Evolutionary conservation across 2,329 filamentous ascomycete genomes (phyloP).

Genomic region (Ascocoryne sarcoides): DNA sequence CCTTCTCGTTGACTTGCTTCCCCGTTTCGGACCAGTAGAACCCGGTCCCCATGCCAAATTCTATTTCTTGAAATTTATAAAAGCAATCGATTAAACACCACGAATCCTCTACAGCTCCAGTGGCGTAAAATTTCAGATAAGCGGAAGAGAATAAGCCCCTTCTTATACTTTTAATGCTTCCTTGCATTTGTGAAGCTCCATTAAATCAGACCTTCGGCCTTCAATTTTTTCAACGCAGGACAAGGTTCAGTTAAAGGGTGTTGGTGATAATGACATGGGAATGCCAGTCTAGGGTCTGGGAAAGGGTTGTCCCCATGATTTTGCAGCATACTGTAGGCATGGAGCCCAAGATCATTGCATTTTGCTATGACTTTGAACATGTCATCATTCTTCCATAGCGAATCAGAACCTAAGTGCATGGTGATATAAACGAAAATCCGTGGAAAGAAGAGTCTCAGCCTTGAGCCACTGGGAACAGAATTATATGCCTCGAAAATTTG

Average conservation of each 20-base stretch:
- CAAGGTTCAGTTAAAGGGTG: slow-evolving; percentile 3
- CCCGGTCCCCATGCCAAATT: too few species aligned
- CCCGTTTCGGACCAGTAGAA: too few species aligned
- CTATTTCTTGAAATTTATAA: too few species aligned
- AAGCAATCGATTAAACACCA: too few species aligned
- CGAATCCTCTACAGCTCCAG: too few species aligned
- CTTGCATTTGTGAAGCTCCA: too few species aligned
- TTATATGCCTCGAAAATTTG: background rate
- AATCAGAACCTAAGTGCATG: background rate
- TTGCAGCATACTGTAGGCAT: background rate
- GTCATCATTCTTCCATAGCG: background rate
- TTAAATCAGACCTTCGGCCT: too few species aligned
- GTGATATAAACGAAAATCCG: background rate
- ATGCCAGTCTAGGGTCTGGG: background rate
- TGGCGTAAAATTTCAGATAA: too few species aligned
- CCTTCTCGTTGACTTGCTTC: too few species aligned
- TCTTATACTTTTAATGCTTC: too few species aligned
- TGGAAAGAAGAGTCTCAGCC: slow-evolving; percentile 1
- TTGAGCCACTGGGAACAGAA: background rate
- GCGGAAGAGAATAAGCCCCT: too few species aligned
- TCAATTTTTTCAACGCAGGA: too few species aligned
- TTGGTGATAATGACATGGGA: slow-evolving; percentile 7
- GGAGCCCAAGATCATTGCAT: background rate
- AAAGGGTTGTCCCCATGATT: background rate
- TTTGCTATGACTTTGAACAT: background rate